Base-by-base conservation (phyloP, 192 early-diverging fungal species). In the Backusella australiensis region DNA sequence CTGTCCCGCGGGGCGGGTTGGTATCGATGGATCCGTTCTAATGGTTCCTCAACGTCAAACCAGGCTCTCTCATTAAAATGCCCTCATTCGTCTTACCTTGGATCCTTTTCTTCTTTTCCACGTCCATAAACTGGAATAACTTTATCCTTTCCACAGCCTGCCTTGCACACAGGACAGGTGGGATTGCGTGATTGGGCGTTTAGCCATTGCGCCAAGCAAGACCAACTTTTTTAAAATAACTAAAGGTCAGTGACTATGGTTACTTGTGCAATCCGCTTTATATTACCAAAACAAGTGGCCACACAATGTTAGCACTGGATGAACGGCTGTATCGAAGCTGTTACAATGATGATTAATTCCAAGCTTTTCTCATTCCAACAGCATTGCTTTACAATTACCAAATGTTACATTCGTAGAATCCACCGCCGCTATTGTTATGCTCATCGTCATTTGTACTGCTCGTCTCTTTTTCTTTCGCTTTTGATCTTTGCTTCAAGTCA, bases 71-170 rank as follows among this genome's bases (percentile, higher is more conserved):
- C 4, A 32, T 32, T 3, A 32, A 44, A 44, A 17, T 5, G 52
- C 39, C 19, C 7, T 21, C 6, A n/a, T 26, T n/a, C 3, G 3
- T 21, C 32, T 77, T 85, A 89, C 88, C 89, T 88, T 70, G 94
- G 94, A 73, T 95, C 94, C 72, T 89, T 88, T 65, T 89, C 88
- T 74, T 94, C 91, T 75, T 88, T 89, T 34, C 94, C 94, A 36
- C 94, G 89, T 26, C 93, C 93, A 74, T 95, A 95, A 36, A 95
- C 87, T 0, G 94, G 94, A 73, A 95, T 94, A 26, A 95, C 92
- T 75, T 95, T 94, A 44, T 94, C 92, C 75, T 91, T 90, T 23
- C 90, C 92, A 81, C 93, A 94, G 41, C 94, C 94, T 1, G 93
- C 94, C 80, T 95, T 95, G 74, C 94, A 95, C 17, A 95, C 93